These are phyloP conservation scores for Bacterosira constricta DNA, from an alignment of 108 stramenopile genomes.

Conservation along the genomic window DNA sequence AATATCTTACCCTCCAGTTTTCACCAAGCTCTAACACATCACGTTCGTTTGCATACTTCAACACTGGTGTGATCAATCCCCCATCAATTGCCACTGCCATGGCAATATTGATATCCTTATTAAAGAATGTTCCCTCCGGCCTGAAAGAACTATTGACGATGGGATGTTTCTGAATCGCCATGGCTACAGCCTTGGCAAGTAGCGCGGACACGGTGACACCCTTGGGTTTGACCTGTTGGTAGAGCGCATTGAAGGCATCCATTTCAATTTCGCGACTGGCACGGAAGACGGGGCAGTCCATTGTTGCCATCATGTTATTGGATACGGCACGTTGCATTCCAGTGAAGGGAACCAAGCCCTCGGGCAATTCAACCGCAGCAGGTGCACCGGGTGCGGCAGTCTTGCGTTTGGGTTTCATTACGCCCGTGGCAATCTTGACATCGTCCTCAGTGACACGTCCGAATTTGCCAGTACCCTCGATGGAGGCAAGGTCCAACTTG, in stretches of 20 bases:
- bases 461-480: conserved; percentile 92
- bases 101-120: conserved; percentile 96
- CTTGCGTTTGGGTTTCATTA: conserved; percentile 81
- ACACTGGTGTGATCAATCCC: conserved; percentile 96
- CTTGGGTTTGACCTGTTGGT: conserved; percentile 89
- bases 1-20: conserved; percentile 90
- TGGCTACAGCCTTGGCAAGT: conserved; percentile 94
- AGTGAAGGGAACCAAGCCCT: conserved; percentile 90
- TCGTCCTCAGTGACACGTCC: conserved; percentile 94
- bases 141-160: conserved; percentile 94
- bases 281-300: conserved; percentile 92
- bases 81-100: conserved; percentile 99
- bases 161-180: conserved; percentile 93
- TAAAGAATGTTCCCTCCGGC: conserved; percentile 84
- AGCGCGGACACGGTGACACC: conserved; percentile 95
- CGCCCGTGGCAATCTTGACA: conserved; percentile 90
- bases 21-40: conserved; percentile 86
- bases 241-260: conserved; percentile 92
- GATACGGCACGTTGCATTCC: conserved; percentile 98
- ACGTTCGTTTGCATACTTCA: conserved; percentile 92
- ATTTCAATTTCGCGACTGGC: conserved; percentile 92
- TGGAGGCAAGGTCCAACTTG: conserved; percentile 81
- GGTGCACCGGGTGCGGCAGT: conserved; percentile 47
- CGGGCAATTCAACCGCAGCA: conserved; percentile 74
- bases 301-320: conserved; percentile 96